phyloP scores from a whole-genome alignment of 169 alveolate genomes.

The Eimeria mitis region DNA sequence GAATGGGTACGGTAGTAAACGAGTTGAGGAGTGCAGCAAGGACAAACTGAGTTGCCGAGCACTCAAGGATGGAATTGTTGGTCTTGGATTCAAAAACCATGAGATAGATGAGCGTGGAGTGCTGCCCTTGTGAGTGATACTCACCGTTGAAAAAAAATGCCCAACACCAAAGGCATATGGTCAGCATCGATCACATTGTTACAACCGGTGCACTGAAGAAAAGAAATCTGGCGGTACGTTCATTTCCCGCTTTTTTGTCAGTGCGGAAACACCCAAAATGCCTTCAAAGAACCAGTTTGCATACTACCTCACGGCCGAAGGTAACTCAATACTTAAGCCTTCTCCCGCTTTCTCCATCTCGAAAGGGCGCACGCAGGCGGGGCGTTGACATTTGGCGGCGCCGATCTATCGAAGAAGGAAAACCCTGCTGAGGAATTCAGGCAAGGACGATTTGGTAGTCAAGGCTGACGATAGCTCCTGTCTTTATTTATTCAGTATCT shows the following conservation, averaged over 20 bases:
- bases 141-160: not conserved
- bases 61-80: conserved; percentile 83
- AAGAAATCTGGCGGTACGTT: conserved; percentile 70
- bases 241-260: not conserved
- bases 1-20: conserved; percentile 63
- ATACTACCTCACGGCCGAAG: conserved; percentile 75
- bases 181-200: conserved; percentile 63
- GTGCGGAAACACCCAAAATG: not conserved
- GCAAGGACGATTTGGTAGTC: not conserved
- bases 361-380: conserved; percentile 37
- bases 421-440: conserved; percentile 81
- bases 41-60: not conserved
- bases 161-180: not conserved
- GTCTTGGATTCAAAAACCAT: conserved; percentile 83
- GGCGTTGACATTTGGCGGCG: conserved; percentile 83
- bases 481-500: not conserved
- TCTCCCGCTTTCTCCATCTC: not conserved
- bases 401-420: conserved; percentile 64
- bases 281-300: conserved; percentile 75
- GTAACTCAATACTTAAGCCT: not conserved
- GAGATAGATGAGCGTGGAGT: conserved; percentile 82
- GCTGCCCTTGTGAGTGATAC: conserved; percentile 61
- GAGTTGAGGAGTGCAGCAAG: not conserved
- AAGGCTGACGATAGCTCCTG: not conserved
- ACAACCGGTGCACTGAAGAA: conserved; percentile 55